These are phyloP conservation scores for Fusarium goolgardi DNA, from an alignment of 2,329 filamentous ascomycete genomes.

Conservation along the genomic window DNA sequence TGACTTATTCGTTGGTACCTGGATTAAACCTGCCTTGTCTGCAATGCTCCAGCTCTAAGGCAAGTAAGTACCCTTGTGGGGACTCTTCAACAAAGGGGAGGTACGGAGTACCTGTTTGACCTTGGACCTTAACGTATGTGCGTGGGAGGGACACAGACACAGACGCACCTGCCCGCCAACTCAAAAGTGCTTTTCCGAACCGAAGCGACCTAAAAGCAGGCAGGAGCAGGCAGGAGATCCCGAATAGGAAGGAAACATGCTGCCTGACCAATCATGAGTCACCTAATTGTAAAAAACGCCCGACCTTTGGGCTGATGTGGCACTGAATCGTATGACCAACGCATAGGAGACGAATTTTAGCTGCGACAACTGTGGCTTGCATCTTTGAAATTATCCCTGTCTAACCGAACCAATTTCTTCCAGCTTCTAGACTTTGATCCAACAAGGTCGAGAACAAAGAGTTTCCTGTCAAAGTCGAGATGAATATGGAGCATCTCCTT, in stretches of 20 bases:
- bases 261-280: constrained; percentile 29
- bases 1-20: constrained; percentile 24
- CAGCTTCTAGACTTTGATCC: constrained; percentile 12
- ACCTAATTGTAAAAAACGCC: constrained; percentile 43
- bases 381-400: not conserved
- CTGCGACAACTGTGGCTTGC: constrained; percentile 20
- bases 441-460: constrained; percentile 20
- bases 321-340: constrained; percentile 48
- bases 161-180: constrained; percentile 4
- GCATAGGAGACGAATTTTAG: not conserved
- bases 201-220: constrained; percentile 10
- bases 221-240: constrained; percentile 37
- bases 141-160: not conserved
- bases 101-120: not conserved
- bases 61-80: constrained; percentile 19
- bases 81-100: not conserved
- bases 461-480: not conserved
- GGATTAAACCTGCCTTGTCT: constrained; percentile 24
- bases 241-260: constrained; percentile 22
- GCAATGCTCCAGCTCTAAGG: constrained; percentile 10
- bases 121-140: not conserved
- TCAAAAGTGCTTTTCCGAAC: constrained; percentile 21
- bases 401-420: not conserved
- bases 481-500: not conserved
- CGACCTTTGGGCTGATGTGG: constrained; percentile 47